Evolutionary conservation across 179 eudicot genomes (phyloP).

Genomic region (Gypsophila paniculata): DNA sequence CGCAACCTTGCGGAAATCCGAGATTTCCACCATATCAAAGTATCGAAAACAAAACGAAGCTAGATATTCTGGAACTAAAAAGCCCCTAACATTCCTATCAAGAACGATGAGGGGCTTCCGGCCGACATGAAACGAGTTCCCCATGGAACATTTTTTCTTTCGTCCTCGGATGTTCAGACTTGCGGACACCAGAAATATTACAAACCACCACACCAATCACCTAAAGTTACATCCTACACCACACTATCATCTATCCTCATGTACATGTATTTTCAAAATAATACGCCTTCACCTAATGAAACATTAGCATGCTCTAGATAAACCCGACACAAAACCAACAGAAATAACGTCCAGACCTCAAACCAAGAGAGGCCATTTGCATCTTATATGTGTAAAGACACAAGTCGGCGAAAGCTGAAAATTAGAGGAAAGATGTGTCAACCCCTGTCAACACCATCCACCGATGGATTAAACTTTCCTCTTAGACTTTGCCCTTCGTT

Average conservation of each 20-base stretch:
- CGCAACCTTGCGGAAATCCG: no score
- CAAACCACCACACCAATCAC: constrained; percentile 12
- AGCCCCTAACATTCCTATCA: no score
- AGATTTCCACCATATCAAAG: no score
- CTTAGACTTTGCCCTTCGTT: neutral
- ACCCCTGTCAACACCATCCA: neutral
- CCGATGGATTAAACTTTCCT: neutral
- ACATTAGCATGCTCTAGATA: neutral
- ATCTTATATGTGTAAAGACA: neutral
- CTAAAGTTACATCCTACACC: neutral
- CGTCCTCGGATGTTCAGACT: neutral
- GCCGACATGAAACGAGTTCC: no score
- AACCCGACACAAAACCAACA: neutral
- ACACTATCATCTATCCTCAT: neutral
- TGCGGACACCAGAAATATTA: neutral
- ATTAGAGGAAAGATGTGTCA: neutral
- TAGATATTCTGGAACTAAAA: no score
- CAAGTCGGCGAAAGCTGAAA: neutral
- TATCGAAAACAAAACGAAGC: neutral
- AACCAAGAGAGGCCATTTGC: neutral
- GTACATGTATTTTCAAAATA: constrained; percentile 11
- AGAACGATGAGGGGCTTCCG: no score
- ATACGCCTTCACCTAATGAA: constrained; percentile 6
- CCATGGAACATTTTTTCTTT: no score
- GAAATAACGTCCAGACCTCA: constrained; percentile 2